phyloP scores from a whole-genome alignment of 495 filamentous ascomycete genomes.

The Penicillium goetzii region DNA sequence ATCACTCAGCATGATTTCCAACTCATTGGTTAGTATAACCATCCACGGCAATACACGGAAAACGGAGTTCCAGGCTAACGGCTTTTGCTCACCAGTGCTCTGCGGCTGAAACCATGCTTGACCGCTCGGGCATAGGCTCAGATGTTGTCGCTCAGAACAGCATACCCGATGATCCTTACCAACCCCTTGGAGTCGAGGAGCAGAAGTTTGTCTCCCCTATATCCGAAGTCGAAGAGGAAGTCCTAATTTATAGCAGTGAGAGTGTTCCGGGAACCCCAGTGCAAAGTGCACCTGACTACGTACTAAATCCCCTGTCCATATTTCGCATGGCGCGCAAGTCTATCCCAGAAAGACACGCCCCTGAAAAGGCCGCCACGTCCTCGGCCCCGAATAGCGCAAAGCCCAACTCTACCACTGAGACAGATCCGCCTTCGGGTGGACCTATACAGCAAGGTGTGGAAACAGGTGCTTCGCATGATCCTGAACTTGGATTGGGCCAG shows the following conservation, averaged over 20 bases:
- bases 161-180: slow-evolving; percentile 38
- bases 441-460: background rate
- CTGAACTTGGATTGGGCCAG: slow-evolving; percentile 17
- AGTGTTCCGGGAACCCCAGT: slow-evolving; percentile 28
- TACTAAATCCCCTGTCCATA: slow-evolving; percentile 38
- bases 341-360: slow-evolving; percentile 39
- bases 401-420: slow-evolving; percentile 14
- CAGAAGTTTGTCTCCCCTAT: slow-evolving; percentile 14
- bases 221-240: too few species aligned
- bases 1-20: slow-evolving; percentile 28
- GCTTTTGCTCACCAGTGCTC: slow-evolving; percentile 14
- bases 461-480: background rate
- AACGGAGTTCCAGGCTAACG: background rate
- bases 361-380: slow-evolving; percentile 28
- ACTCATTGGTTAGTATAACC: slow-evolving; percentile 20
- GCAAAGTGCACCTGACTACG: slow-evolving; percentile 39
- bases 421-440: slow-evolving; percentile 1
- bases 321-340: slow-evolving; percentile 39
- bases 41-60: background rate
- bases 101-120: slow-evolving; percentile 38
- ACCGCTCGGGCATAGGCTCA: slow-evolving; percentile 34
- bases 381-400: slow-evolving; percentile 27
- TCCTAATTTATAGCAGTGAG: slow-evolving; percentile 10
- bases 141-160: slow-evolving; percentile 33
- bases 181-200: slow-evolving; percentile 23